Evolutionary conservation across 352 stramenopile species (phyloP), one percentile per base, ranked within the genome.

Genomic region (Elongisporangium anandrum): DNA sequence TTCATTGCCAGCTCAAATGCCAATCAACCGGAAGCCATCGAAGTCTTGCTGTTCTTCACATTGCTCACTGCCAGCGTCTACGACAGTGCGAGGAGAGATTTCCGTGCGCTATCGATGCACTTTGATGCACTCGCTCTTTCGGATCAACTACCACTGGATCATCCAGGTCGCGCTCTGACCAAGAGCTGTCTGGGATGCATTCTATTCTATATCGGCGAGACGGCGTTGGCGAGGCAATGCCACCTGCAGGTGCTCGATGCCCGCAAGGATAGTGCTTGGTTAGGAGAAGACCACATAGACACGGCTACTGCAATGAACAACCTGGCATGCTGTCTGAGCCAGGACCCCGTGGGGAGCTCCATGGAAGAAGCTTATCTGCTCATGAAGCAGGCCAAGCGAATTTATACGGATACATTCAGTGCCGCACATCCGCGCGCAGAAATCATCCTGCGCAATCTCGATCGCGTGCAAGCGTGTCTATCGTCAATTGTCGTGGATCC

Each of bases 231-330:
- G 2, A 74, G 72, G 24, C 71, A 73, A 20, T 89, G 75, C 50
- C 77, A 89, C 54, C 69, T 87, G 45, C 64, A 78, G 38, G 79
- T 83, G 2, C 63, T 90, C 41, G 59, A 71, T 4, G 54, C 70
- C 22, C 71, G 80, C 13, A 81, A 68, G 59, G 8, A 38, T 22
- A 45, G 34, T 45, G 34, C 34, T 45, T 45, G 2, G 13, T 45
- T 64, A 59, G 1, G 73, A 26, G 63, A 71, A 13, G 55, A 72
- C 26, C 61, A 88, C 57, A 51, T 85, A 13, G 81, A 92, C 54
- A 84, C 79, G 3, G 82, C 82, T 9, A 90, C 81, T 4, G 65
- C 77, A 13, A 84, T 92, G 72, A 90, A 88, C 68, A 92, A 90
- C 50, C 60, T 90, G 20, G 81, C 77, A 8, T 90, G 82, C 52